Evolutionary conservation across 2,329 filamentous ascomycete genomes (phyloP).

Genomic region (Juglanconis oblonga): DNA sequence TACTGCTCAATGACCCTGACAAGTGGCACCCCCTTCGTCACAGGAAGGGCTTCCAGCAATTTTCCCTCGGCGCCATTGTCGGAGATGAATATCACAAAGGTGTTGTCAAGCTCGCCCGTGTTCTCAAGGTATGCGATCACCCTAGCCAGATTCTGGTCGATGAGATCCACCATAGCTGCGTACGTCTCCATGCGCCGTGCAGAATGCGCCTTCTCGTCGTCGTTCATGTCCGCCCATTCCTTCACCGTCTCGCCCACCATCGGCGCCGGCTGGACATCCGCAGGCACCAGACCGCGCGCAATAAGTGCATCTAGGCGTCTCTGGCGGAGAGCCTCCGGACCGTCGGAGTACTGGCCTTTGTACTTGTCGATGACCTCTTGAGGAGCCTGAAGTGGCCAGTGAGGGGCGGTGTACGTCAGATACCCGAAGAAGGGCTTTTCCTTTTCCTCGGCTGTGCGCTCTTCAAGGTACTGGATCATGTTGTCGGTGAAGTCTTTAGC

Average conservation of each 20-base stretch:
- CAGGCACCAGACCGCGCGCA: conserved; percentile 51
- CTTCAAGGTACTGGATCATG: conserved; percentile 48
- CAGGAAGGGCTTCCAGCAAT: conserved; percentile 21
- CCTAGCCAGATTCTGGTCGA: conserved; percentile 59
- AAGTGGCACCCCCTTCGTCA: conserved; percentile 17
- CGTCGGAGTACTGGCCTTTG: conserved; percentile 57
- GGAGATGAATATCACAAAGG: conserved; percentile 60
- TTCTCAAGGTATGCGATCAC: conserved; percentile 54
- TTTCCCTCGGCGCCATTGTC: conserved; percentile 46
- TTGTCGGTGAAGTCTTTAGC: conserved; percentile 48
- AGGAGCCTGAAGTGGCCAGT: conserved; percentile 62
- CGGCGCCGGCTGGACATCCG: conserved; percentile 48
- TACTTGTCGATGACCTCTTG: conserved; percentile 53
- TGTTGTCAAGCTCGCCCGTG: conserved; percentile 60
- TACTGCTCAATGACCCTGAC: conserved; percentile 39
- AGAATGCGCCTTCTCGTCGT: conserved; percentile 44
- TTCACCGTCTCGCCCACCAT: conserved; percentile 46
- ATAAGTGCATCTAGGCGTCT: conserved; percentile 52
- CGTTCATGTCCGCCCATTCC: conserved; percentile 43
- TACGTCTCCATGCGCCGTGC: conserved; percentile 58
- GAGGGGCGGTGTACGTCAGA: conserved; percentile 59
- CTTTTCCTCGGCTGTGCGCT: conserved; percentile 37
- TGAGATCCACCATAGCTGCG: conserved; percentile 61
- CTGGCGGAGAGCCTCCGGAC: conserved; percentile 53
- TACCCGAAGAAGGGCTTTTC: conserved; percentile 56